These are phyloP conservation scores for Nitzschia sp. DNA, from an alignment of 108 stramenopile species.

Conservation along the genomic window DNA sequence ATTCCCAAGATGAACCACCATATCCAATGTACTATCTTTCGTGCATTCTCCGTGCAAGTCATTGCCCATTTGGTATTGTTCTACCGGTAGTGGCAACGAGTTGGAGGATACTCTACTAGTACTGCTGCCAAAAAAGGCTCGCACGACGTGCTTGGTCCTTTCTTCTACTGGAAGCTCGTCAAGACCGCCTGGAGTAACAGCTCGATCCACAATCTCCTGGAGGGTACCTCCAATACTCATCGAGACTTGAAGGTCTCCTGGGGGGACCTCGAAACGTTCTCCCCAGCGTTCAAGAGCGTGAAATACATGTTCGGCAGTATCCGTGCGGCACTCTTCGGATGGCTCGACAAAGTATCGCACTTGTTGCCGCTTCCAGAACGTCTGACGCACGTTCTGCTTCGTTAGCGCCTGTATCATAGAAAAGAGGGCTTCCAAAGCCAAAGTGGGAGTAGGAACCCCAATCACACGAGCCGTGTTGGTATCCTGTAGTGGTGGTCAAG, in stretches of 20 bases:
- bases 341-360: background rate
- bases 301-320: slow-evolving; percentile 39
- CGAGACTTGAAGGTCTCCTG: slow-evolving; percentile 50
- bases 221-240: slow-evolving; percentile 46
- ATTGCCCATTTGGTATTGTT: too few species aligned
- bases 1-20: too few species aligned
- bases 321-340: background rate
- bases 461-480: background rate
- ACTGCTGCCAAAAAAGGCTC: slow-evolving; percentile 22
- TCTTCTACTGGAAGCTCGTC: slow-evolving; percentile 48
- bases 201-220: slow-evolving; percentile 25
- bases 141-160: slow-evolving; percentile 38
- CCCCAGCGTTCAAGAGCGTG: slow-evolving; percentile 41
- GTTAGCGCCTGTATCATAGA: background rate
- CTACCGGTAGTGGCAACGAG: too few species aligned
- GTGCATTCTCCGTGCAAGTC: too few species aligned
- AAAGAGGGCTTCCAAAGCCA: background rate
- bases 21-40: too few species aligned
- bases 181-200: slow-evolving; percentile 33
- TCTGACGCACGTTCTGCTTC: background rate
- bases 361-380: background rate
- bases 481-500: background rate
- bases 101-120: too few species aligned
- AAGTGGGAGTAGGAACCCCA: background rate
- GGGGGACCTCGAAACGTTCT: slow-evolving; percentile 43